Conservation (phyloP, 495 filamentous ascomycete genomes). For the Tetracladium setigerum region DNA sequence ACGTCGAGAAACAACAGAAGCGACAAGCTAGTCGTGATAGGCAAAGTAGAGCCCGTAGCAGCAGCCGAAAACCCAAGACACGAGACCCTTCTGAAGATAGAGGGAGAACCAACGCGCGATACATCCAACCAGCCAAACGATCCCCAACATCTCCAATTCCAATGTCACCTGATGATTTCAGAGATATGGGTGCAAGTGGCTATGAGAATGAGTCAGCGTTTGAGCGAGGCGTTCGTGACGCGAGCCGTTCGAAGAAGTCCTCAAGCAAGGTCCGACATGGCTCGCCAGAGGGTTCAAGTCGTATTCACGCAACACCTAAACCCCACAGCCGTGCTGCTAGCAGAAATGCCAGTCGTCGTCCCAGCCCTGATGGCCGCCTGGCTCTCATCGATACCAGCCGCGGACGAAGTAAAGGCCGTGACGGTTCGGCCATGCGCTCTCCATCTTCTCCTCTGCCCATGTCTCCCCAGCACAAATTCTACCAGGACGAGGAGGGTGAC, state of each 20-base stretch:
- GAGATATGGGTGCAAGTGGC: conserved; percentile 16
- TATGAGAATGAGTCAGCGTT: conserved; percentile 12
- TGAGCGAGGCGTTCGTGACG: conserved; percentile 12
- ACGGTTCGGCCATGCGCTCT: conserved; percentile 56
- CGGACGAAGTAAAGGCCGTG: conserved; percentile 39
- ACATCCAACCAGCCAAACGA: conserved; percentile 74
- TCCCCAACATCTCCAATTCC: conserved; percentile 86
- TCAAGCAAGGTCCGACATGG: conserved; percentile 18
- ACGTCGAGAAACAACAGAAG: conserved; percentile 45
- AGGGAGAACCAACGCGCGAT: conserved; percentile 54
- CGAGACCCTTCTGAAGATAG: conserved; percentile 63
- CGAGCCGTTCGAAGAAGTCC: conserved; percentile 14
- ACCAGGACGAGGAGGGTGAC: conserved; percentile 26
- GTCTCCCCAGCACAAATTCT: conserved; percentile 33
- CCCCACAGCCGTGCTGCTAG: conserved; percentile 30
- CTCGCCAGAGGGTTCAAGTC: conserved; percentile 29
- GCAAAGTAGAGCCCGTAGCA: conserved; percentile 42
- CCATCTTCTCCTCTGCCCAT: conserved; percentile 78
- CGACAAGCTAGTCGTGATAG: conserved; percentile 53
- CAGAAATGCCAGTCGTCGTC: conserved; percentile 41
- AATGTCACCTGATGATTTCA: conserved; percentile 82
- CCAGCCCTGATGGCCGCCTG: conserved; percentile 35
- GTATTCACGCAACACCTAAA: conserved; percentile 20
- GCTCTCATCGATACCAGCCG: conserved; percentile 29
- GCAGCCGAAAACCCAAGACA: conserved; percentile 37